phyloP scores from a whole-genome alignment of 108 stramenopile genomes.

The Cyclostephanos invisitatus region DNA sequence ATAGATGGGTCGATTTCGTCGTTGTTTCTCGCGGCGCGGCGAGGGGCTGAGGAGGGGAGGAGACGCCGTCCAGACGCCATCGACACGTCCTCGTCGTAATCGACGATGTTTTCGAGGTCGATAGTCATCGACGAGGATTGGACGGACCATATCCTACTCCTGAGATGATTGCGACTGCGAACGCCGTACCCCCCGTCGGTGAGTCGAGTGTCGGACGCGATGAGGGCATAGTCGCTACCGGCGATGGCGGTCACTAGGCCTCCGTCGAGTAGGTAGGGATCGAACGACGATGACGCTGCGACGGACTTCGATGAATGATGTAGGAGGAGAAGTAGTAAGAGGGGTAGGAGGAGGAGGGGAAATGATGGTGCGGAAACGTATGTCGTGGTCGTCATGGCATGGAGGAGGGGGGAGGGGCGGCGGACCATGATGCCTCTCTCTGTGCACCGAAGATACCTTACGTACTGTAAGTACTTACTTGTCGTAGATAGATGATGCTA shows the following conservation, averaged over 20 bases:
- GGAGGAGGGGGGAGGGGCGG: no score
- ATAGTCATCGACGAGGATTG: slow-evolving; percentile 3
- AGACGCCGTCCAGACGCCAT: no score
- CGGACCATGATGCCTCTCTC: no score
- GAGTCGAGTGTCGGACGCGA: slow-evolving; percentile 75
- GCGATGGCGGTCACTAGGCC: slow-evolving; percentile 82
- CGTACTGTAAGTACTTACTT: no score
- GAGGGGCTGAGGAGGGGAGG: background rate
- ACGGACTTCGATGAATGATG: background rate
- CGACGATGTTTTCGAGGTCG: background rate
- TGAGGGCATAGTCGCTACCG: slow-evolving; percentile 64
- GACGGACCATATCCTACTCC: slow-evolving; percentile 64
- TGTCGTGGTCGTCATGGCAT: no score
- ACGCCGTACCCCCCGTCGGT: slow-evolving; percentile 78
- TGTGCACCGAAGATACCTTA: no score
- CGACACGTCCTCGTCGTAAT: no score
- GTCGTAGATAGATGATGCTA: no score
- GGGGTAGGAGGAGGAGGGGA: no score
- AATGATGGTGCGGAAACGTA: no score
- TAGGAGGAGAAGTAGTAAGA: no score
- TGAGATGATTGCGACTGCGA: slow-evolving; percentile 58
- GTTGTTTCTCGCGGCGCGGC: background rate
- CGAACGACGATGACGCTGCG: slow-evolving; percentile 45
- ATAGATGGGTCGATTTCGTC: background rate
- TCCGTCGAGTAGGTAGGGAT: slow-evolving; percentile 82